Evolutionary conservation across 177 flowering plant genomes (phyloP).

Genomic region (Vitis hybrid): DNA sequence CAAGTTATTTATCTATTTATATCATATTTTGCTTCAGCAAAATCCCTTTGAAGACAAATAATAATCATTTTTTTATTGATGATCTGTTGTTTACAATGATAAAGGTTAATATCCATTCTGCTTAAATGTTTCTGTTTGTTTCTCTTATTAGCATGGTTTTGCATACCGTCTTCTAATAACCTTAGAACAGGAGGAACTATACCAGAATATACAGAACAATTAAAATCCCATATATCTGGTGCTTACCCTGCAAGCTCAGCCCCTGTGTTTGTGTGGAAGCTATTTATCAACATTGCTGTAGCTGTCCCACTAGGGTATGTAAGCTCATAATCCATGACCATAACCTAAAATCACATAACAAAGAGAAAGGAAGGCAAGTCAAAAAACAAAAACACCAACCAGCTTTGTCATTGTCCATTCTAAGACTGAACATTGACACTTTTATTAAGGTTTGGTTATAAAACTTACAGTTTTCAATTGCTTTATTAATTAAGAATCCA

Average conservation of each 20-base stretch:
- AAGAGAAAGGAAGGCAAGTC: background rate
- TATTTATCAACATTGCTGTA: slow-evolving; percentile 93
- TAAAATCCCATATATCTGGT: background rate
- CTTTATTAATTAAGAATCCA: background rate
- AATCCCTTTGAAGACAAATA: too few species aligned
- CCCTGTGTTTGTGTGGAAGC: slow-evolving; percentile 92
- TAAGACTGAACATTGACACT: background rate
- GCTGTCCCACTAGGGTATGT: slow-evolving; percentile 99
- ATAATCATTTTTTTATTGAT: too few species aligned
- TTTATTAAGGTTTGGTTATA: background rate
- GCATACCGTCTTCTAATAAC: background rate
- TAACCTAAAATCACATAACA: slow-evolving; percentile 47
- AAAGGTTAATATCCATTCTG: background rate
- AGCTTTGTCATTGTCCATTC: background rate
- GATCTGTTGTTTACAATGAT: too few species aligned
- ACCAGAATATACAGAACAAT: background rate
- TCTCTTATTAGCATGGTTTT: background rate
- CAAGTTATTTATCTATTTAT: too few species aligned
- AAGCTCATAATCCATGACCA: slow-evolving; percentile 92
- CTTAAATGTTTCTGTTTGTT: background rate
- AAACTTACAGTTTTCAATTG: background rate
- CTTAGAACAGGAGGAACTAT: background rate
- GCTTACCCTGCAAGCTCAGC: slow-evolving; percentile 93
- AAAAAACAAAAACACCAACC: background rate
- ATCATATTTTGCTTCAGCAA: too few species aligned